These are phyloP conservation scores for Solanum ossicruentum DNA, from an alignment of 257 asterid species.

Conservation along the genomic window DNA sequence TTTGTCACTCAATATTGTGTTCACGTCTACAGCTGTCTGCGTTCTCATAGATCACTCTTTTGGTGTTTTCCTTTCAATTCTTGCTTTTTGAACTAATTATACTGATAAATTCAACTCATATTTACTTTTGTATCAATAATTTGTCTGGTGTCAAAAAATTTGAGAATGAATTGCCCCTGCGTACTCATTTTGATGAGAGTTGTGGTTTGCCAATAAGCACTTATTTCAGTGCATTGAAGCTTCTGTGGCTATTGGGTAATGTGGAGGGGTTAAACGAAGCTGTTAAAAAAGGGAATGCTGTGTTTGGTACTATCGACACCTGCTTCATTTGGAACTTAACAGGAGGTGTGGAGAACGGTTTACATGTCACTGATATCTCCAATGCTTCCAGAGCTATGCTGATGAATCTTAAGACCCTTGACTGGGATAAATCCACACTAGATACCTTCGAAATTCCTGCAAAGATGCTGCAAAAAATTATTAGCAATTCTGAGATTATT, in stretches of 20 bases:
- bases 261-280: constrained; percentile 56
- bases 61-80: neutral
- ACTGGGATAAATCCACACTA: constrained; percentile 59
- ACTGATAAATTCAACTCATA: neutral
- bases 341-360: constrained; percentile 57
- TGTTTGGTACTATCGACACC: constrained; percentile 84
- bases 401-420: constrained; percentile 76
- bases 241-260: constrained; percentile 73
- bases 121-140: constrained; percentile 1
- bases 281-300: constrained; percentile 57
- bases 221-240: constrained; percentile 80
- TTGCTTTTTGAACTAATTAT: neutral
- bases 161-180: constrained; percentile 67
- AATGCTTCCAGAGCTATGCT: constrained; percentile 94
- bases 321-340: constrained; percentile 96
- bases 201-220: constrained; percentile 83
- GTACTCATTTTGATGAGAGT: constrained; percentile 69
- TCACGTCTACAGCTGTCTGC: too few species aligned
- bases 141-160: constrained; percentile 32
- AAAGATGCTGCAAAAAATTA: constrained; percentile 49
- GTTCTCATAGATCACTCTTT: neutral
- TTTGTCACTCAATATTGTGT: too few species aligned
- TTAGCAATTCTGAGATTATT: constrained; percentile 65
- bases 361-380: constrained; percentile 79
- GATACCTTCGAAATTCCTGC: constrained; percentile 36